These are phyloP conservation scores for Cajanus cajan DNA, from an alignment of 306 rosid genomes.

Conservation along the genomic window DNA sequence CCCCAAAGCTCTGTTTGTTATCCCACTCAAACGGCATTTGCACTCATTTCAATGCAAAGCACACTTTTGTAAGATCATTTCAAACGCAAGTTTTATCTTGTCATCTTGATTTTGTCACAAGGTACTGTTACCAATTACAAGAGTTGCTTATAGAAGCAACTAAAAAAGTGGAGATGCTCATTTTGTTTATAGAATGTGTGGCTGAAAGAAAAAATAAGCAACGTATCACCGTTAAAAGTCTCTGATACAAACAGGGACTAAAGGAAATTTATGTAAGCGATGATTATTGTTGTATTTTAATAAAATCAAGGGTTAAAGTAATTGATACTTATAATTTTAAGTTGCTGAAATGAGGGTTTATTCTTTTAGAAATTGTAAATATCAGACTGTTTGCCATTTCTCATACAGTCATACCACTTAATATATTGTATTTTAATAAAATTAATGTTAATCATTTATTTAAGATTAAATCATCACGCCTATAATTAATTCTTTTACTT, in stretches of 20 bases:
- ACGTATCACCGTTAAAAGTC: background rate
- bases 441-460: too few relatives aligned
- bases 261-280: too few relatives aligned
- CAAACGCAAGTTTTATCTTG: too few relatives aligned
- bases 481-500: too few relatives aligned
- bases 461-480: too few relatives aligned
- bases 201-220: too few relatives aligned
- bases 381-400: background rate
- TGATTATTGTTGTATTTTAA: too few relatives aligned
- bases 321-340: too few relatives aligned
- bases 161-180: background rate
- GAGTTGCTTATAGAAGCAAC: background rate
- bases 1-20: background rate
- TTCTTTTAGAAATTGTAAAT: background rate
- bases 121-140: background rate
- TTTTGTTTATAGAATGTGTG: background rate
- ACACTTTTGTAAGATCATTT: background rate
- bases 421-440: too few relatives aligned
- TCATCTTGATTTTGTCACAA: background rate
- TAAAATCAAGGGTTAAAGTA: too few relatives aligned
- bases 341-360: background rate
- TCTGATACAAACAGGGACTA: background rate
- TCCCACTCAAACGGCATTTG: background rate
- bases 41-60: background rate
- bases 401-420: background rate